Percentiles rank a stretch among this genome's conserved stretches.
Evolutionary conservation across 2,329 filamentous ascomycete species (phyloP).

Genomic region (Neonectria magnoliae): DNA sequence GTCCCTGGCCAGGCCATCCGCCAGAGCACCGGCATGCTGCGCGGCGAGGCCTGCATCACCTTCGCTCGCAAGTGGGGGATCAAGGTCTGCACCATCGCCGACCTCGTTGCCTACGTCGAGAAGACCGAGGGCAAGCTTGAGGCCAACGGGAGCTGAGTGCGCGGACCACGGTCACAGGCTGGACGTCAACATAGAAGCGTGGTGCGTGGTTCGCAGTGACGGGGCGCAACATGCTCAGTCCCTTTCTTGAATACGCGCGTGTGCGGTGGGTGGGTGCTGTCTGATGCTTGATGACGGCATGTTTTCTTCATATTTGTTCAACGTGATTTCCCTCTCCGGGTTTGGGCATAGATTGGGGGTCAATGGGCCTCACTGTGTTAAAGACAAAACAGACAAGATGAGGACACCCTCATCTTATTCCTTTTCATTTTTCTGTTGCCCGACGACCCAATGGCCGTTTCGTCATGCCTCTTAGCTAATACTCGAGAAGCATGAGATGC

Average conservation of each 20-base stretch:
- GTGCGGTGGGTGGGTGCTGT: constrained; percentile 12
- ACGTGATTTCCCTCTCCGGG: constrained; percentile 10
- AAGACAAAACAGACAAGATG: constrained; percentile 3
- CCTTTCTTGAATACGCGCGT: constrained; percentile 13
- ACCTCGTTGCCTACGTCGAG: constrained; percentile 82
- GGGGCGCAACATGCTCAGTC: not conserved
- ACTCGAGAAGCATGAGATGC: not conserved
- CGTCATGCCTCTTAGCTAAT: not conserved
- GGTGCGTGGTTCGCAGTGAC: not conserved
- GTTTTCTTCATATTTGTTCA: constrained; percentile 14
- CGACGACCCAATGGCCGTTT: not conserved
- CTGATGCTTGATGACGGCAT: constrained; percentile 14
- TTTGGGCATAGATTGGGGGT: constrained; percentile 21
- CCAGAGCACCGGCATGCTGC: constrained; percentile 84
- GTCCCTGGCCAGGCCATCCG: constrained; percentile 74
- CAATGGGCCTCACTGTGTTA: constrained; percentile 6
- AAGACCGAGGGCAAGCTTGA: constrained; percentile 73
- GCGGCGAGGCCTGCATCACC: constrained; percentile 84
- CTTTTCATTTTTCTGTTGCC: not conserved
- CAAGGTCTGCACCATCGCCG: constrained; percentile 95
- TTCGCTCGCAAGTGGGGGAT: constrained; percentile 92
- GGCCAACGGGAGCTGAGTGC: constrained; percentile 48
- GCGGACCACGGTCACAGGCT: constrained; percentile 43
- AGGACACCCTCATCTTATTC: constrained; percentile 14
- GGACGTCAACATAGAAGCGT: not conserved